Conservation (phyloP, 2,329 filamentous ascomycete genomes). For the Penicillium corylophilum region DNA sequence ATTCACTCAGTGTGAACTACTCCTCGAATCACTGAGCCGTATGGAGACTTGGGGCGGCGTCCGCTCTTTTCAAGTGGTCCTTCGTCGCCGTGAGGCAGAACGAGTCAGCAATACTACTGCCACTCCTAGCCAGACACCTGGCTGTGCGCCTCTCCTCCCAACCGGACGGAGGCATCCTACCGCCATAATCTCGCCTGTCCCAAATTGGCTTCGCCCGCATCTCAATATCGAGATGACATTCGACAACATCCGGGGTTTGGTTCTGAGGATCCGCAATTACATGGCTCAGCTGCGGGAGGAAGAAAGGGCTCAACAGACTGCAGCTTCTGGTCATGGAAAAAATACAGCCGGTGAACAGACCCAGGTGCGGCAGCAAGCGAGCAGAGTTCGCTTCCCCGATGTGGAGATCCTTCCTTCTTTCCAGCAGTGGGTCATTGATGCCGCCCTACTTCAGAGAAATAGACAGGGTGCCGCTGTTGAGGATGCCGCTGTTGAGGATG, state of each 20-base stretch:
- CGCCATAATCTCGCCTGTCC: slow-evolving; percentile 32
- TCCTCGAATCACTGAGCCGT: slow-evolving; percentile 61
- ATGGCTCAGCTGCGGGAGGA: slow-evolving; percentile 13
- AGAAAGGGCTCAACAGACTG: slow-evolving; percentile 3
- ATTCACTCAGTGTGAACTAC: slow-evolving; percentile 62
- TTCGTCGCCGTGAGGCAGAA: slow-evolving; percentile 24
- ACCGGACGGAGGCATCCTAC: slow-evolving; percentile 24
- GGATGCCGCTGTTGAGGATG: no score
- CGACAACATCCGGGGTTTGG: slow-evolving; percentile 28
- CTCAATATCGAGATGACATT: slow-evolving; percentile 30
- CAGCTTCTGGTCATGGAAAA: not conserved
- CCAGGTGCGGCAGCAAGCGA: not conserved
- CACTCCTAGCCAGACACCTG: not conserved
- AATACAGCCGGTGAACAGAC: not conserved
- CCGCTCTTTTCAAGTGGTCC: slow-evolving; percentile 57
- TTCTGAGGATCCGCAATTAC: slow-evolving; percentile 24
- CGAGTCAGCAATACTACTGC: no score
- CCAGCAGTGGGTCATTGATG: slow-evolving; percentile 14
- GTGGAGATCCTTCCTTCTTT: slow-evolving; percentile 42
- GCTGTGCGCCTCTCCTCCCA: not conserved
- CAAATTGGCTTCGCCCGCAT: slow-evolving; percentile 31
- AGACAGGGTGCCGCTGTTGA: no score
- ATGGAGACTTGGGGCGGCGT: slow-evolving; percentile 65
- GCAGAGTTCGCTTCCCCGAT: slow-evolving; percentile 35
- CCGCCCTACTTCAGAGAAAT: not conserved